Percentiles rank a stretch among this genome's conserved stretches.
Evolutionary conservation across 345 rosid genomes (phyloP).

Genomic region (Hypericum perforatum): DNA sequence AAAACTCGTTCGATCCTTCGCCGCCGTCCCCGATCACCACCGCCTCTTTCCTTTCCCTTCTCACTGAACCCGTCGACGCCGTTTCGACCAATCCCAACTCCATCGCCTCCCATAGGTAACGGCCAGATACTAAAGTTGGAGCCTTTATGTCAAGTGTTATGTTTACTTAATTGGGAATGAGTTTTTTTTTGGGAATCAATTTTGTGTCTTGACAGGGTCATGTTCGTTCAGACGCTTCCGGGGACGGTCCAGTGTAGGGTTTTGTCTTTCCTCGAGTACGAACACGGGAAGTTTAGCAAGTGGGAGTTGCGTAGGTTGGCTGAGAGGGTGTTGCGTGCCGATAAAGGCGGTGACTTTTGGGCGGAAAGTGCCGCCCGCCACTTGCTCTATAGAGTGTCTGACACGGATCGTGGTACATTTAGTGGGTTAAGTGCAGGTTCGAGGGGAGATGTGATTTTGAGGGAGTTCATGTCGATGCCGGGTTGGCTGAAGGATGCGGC

Average conservation of each 20-base stretch:
- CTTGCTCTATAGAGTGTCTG: constrained; percentile 53
- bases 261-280: constrained; percentile 45
- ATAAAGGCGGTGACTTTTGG: constrained; percentile 43
- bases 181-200: constrained; percentile 5
- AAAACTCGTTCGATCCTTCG: constrained; percentile 30
- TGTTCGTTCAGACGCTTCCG: constrained; percentile 66
- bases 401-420: constrained; percentile 27
- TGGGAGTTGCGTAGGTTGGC: constrained; percentile 41
- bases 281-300: constrained; percentile 36
- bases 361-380: constrained; percentile 50
- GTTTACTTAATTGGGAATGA: background rate
- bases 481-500: constrained; percentile 34
- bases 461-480: constrained; percentile 46
- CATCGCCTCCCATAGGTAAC: constrained; percentile 18
- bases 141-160: background rate
- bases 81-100: constrained; percentile 9
- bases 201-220: constrained; percentile 27
- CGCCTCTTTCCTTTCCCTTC: constrained; percentile 49
- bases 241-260: constrained; percentile 52
- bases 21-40: constrained; percentile 39
- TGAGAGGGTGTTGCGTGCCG: constrained; percentile 32
- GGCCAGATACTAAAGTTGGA: constrained; percentile 30
- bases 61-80: constrained; percentile 25
- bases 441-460: constrained; percentile 17
- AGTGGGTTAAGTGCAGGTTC: constrained; percentile 36